phyloP scores from a whole-genome alignment of 257 asterid species.

The Pogostemon cablin region DNA sequence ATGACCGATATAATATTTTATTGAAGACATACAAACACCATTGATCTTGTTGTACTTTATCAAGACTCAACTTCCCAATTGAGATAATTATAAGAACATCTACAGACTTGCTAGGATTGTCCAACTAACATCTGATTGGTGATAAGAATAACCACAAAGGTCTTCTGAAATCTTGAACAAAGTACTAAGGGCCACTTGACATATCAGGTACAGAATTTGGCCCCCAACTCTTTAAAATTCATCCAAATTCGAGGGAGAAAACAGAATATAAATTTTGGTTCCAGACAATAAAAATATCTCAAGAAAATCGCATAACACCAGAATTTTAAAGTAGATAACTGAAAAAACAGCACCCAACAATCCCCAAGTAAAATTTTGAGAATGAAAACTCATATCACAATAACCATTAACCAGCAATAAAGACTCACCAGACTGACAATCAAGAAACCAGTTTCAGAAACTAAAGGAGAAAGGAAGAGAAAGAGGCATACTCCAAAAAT shows the following conservation, averaged over 20 bases:
- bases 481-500: conserved; percentile 64
- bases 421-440: conserved; percentile 15
- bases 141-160: conserved; percentile 21
- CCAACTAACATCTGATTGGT: conserved; percentile 3
- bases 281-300: no score
- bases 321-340: no score
- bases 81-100: background rate
- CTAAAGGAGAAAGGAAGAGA: background rate
- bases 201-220: no score
- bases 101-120: background rate
- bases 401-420: conserved; percentile 5
- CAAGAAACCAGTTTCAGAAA: conserved; percentile 4
- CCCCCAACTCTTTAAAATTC: no score
- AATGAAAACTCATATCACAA: background rate
- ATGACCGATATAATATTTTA: background rate
- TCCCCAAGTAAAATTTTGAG: background rate
- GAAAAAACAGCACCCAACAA: no score
- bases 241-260: no score
- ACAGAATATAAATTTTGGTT: no score
- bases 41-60: conserved; percentile 5
- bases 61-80: conserved; percentile 6
- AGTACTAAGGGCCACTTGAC: conserved; percentile 3
- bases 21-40: background rate
- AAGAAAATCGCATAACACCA: no score
- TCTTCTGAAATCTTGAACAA: background rate